phyloP scores from a whole-genome alignment of 441 rosid genomes.

The Aquilaria agallochum region DNA sequence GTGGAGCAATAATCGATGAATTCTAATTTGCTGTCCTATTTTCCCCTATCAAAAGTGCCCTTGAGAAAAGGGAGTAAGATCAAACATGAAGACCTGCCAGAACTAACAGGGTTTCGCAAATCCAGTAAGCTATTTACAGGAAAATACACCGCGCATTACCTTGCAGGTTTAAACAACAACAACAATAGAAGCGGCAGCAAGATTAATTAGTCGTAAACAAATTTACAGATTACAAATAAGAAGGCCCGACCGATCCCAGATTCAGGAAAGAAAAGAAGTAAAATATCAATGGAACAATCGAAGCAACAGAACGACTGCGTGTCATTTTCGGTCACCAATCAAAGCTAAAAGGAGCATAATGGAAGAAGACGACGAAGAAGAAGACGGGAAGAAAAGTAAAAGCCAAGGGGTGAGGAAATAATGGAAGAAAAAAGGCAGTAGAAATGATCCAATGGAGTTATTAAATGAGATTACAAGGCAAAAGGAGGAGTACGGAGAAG shows the following conservation, averaged over 20 bases:
- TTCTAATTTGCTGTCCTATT: conserved; percentile 15
- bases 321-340: conserved; percentile 6
- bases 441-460: conserved; percentile 23
- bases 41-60: conserved; percentile 5
- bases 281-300: conserved; percentile 31
- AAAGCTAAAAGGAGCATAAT: neutral
- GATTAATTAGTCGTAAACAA: neutral
- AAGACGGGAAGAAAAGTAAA: conserved; percentile 1
- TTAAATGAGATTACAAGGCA: conserved; percentile 10
- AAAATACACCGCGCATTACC: conserved; percentile 17
- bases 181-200: neutral
- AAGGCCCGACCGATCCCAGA: conserved; percentile 32
- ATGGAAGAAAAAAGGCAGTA: neutral
- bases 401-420: neutral
- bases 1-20: conserved; percentile 15
- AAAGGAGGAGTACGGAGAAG: conserved; percentile 54
- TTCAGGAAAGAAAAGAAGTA: conserved; percentile 18
- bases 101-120: conserved; percentile 12
- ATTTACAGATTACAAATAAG: conserved; percentile 4
- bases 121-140: conserved; percentile 35
- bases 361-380: conserved; percentile 20
- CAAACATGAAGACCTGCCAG: conserved; percentile 4
- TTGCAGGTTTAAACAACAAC: conserved; percentile 4
- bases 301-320: conserved; percentile 21
- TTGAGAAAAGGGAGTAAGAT: conserved; percentile 25